These are phyloP conservation scores for Ophiostoma sp. DNA, from an alignment of 2,329 filamentous ascomycete species.

Conservation along the genomic window DNA sequence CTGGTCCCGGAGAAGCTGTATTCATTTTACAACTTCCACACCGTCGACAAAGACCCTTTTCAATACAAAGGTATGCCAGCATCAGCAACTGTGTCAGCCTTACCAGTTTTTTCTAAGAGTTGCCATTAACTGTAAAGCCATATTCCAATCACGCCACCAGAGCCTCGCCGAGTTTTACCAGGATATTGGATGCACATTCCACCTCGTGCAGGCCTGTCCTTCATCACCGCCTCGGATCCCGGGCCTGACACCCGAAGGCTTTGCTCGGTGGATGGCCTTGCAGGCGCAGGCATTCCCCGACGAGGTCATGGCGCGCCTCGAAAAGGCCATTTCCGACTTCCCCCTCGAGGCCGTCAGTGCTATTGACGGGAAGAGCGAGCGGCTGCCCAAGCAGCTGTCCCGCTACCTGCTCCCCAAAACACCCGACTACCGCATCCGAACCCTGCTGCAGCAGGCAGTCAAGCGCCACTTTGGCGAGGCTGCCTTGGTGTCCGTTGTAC, in stretches of 20 bases:
- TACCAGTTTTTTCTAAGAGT: conserved; percentile 16
- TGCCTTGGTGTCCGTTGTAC: background rate
- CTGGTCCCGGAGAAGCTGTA: conserved; percentile 70
- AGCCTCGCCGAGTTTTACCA: conserved; percentile 46
- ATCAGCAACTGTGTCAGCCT: conserved; percentile 24
- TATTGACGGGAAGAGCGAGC: conserved; percentile 59
- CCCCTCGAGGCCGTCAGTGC: conserved; percentile 55
- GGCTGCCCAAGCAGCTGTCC: conserved; percentile 74
- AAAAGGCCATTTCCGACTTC: conserved; percentile 62
- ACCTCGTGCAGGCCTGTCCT: conserved; percentile 54
- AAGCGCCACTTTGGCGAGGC: conserved; percentile 38
- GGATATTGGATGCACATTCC: conserved; percentile 54
- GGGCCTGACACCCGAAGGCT: conserved; percentile 61
- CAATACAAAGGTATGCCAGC: conserved; percentile 47
- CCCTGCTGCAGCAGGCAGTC: conserved; percentile 57
- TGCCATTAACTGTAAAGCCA: conserved; percentile 35
- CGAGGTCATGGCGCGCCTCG: conserved; percentile 64
- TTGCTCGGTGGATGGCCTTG: conserved; percentile 64
- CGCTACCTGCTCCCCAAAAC: conserved; percentile 63
- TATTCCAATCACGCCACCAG: conserved; percentile 42
- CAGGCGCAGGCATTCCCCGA: conserved; percentile 73
- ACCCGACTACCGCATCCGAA: conserved; percentile 52
- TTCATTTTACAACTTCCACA: conserved; percentile 64
- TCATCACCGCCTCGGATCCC: conserved; percentile 55
- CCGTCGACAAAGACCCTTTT: conserved; percentile 59